Evolutionary conservation across 2,329 filamentous ascomycete genomes (phyloP), one percentile per base, ranked within the genome.

Genomic region (Cladosporium sp.): DNA sequence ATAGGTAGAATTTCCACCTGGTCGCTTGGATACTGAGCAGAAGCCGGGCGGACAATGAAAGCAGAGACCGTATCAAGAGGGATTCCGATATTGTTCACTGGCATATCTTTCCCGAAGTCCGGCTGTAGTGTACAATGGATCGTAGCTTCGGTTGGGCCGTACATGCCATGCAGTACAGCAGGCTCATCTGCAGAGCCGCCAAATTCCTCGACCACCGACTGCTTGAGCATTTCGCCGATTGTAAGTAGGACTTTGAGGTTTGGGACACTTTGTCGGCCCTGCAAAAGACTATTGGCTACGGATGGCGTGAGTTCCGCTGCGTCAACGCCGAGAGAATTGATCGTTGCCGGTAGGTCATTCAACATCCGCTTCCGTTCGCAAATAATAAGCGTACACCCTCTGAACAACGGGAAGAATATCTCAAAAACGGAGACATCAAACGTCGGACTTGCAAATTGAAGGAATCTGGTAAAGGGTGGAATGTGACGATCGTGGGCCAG

Each of bases 361-460:
- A 97, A 79, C 78, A 96, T 84, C 36, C 83, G 78, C 51, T 80
- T 78, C 28, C 92, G 84, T 58, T 85, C 82, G 64, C 87, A 90
- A 58, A 84, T 83, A 50, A 93, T 84, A 2, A 97, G 76, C 0
- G 90, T 96, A 20, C 78, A 78, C 2, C 88, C 88, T 59, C 90
- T 81, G 62, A 86, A 88, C 15, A 92, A 77, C 0, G 92, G 89
- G 64, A 96, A 96, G 79, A 96, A 96, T 6, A 95, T 92, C 70
- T 97, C 92, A 70, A 97, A 97, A 5, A 96, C 88, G 0, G 90
- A 96, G 7, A 97, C 92, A 72, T 97, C 92, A 70, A 97, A 97
- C 0, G 92, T 96, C 0, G 92, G 90, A 3, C 91, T 88, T 4
- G 92, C 92, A 72, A 96, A 96, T 71, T 97, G 92, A 0, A 97